Conservation (phyloP, 139 green algal genomes). For the Raphidocelis subcapitata region DNA sequence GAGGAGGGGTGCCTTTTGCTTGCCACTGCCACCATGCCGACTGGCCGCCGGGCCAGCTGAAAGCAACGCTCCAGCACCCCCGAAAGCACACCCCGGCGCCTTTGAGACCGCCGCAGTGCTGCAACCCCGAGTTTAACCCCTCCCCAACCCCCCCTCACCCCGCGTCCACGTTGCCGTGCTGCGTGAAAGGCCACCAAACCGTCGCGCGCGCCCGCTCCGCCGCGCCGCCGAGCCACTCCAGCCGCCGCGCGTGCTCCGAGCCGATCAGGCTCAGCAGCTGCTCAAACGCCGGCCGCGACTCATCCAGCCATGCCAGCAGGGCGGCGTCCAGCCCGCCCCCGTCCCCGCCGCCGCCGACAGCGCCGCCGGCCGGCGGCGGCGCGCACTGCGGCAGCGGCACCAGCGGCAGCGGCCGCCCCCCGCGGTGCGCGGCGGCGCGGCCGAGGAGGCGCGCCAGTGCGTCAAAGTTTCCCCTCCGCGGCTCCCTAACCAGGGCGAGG, state of each 20-base stretch:
- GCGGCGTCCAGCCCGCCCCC: conserved; percentile 44
- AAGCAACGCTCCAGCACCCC: too few species aligned
- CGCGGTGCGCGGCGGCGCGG: conserved; percentile 31
- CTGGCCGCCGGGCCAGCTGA: too few species aligned
- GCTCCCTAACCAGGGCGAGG: conserved; percentile 53
- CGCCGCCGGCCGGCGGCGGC: conserved; percentile 8
- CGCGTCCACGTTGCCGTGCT: conserved; percentile 66
- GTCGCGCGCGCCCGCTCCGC: conserved; percentile 26
- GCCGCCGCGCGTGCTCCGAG: conserved; percentile 41
- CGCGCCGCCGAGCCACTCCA: conserved; percentile 37
- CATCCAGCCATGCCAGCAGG: conserved; percentile 65
- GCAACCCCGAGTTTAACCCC: too few species aligned
- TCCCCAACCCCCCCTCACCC: neutral
- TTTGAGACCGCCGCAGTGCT: too few species aligned
- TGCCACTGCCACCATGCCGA: too few species aligned
- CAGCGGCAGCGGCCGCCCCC: conserved; percentile 34
- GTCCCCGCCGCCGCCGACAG: neutral
- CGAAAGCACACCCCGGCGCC: too few species aligned
- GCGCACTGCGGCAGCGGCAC: conserved; percentile 29
- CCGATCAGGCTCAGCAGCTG: conserved; percentile 45
- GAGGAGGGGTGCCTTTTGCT: too few species aligned
- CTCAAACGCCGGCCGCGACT: conserved; percentile 44
- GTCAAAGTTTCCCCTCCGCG: conserved; percentile 5
- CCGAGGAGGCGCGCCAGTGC: neutral
- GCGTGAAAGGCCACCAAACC: conserved; percentile 98